These are phyloP conservation scores for Acanthamoeba castellanii DNA, from an alignment of 208 protist genomes.

Conservation along the genomic window DNA sequence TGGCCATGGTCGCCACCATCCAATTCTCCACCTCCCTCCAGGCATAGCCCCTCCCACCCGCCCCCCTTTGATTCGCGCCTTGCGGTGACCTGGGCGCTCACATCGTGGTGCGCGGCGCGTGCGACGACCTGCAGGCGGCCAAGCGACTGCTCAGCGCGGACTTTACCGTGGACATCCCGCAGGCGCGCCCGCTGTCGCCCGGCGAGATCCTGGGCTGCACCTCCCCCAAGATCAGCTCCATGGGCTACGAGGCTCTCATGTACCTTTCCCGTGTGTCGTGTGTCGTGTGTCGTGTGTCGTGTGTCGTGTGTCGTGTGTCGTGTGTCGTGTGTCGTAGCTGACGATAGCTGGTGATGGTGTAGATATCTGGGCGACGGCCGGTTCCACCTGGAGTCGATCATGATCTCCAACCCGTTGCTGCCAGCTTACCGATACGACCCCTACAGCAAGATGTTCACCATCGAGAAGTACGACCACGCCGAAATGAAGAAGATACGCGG, in stretches of 20 bases:
- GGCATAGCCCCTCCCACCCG: constrained; percentile 1
- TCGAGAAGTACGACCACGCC: constrained; percentile 95
- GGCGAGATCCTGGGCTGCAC: constrained; percentile 99
- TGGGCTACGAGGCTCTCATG: constrained; percentile 74
- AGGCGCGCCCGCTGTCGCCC: constrained; percentile 96
- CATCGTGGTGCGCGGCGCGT: not conserved
- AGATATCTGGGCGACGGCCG: constrained; percentile 98
- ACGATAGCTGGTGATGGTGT: not conserved
- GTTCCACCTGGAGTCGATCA: constrained; percentile 99
- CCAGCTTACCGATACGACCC: constrained; percentile 96
- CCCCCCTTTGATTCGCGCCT: constrained; percentile 48
- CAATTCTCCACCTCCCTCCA: constrained; percentile 98
- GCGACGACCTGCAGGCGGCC: constrained; percentile 83
- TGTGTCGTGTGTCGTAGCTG: not conserved
- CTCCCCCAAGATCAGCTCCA: constrained; percentile 92
- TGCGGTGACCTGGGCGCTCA: not conserved
- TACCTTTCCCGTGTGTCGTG: constrained; percentile 67
- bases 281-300: constrained; percentile 59
- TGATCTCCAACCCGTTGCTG: constrained; percentile 97
- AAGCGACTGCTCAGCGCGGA: constrained; percentile 90
- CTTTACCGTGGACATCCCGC: constrained; percentile 93
- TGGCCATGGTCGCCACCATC: constrained; percentile 97
- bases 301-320: not conserved
- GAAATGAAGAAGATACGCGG: constrained; percentile 94
- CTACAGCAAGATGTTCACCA: constrained; percentile 95